Evolutionary conservation across 257 asterid species (phyloP), one percentile per base, ranked within the genome.

Genomic region (Salvia splendens): DNA sequence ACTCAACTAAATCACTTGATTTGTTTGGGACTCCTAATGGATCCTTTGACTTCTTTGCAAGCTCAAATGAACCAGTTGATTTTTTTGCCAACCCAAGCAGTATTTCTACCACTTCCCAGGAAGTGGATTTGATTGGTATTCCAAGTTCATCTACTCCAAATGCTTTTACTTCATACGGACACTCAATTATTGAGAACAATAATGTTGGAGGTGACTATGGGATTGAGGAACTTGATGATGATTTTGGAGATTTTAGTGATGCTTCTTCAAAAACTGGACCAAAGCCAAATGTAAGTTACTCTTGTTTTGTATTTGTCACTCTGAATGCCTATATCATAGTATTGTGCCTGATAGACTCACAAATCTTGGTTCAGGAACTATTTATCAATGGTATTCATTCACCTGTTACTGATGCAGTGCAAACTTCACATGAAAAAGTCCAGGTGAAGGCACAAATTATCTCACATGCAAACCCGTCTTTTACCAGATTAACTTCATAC

Each of bases 181-280:
- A 64, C 72, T 49, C 61, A 43, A 65, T 52, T 67, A 45, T 62
- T 16, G 85, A 71, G 42, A 81, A 73, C 67, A 77, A 60, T 41
- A 75, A 75, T 24, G 62, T 38, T 52, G 49, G 55, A 57, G 75
- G 58, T 69, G 69, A 82, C 68, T 57, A 68, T 40, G 78, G 28
- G 53, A 67, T 45, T 36, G 71, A 56, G 71, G 87, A 89, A 54
- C 65, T 61, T 28, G 89, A 84, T 65, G 94, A 82, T 20, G 89
- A 81, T 68, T 82, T 84, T 81, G 95, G 92, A 72, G 90, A 84
- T 14, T 87, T 90, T 77, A 69, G 85, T 12, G 75, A 75, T 50
- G 94, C 92, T 57, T 73, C 75, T 47, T 66, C 78, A 58, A 90
- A 73, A 78, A 59, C 70, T 80, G 88, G 55, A 71, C 66, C 71